A percentile compares a stretch with the other conserved stretches of the same genome.
These are phyloP conservation scores for Westerdykella ornata DNA, from an alignment of 2,329 filamentous ascomycete species.

Conservation along the genomic window DNA sequence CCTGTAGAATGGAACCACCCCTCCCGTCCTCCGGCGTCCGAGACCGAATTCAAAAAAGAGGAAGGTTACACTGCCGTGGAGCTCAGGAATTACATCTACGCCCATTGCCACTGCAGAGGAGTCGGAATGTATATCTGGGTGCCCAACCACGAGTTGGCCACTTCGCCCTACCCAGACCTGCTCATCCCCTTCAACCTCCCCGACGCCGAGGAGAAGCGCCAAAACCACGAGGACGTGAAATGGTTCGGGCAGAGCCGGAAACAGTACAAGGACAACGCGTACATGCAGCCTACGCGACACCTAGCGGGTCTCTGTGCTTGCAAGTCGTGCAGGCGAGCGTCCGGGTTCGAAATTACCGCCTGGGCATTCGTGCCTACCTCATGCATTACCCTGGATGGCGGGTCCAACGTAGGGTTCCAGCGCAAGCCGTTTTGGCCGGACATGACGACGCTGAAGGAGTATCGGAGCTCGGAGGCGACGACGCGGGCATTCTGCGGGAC, in stretches of 20 bases:
- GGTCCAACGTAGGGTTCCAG: constrained; percentile 10
- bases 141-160: constrained; percentile 17
- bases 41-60: neutral
- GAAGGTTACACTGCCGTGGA: too few relatives aligned
- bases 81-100: constrained; percentile 17
- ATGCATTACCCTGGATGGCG: constrained; percentile 35
- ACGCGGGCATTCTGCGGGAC: constrained; percentile 45
- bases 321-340: constrained; percentile 41
- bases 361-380: constrained; percentile 43
- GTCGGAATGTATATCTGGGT: constrained; percentile 39
- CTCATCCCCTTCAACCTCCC: constrained; percentile 15
- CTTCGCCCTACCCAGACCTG: constrained; percentile 41
- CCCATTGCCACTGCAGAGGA: constrained; percentile 45
- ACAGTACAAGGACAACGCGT: too few relatives aligned
- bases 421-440: constrained; percentile 32
- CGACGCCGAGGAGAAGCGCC: neutral
- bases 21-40: neutral
- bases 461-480: constrained; percentile 41
- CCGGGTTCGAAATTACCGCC: constrained; percentile 41
- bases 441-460: constrained; percentile 31
- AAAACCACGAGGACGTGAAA: constrained; percentile 11
- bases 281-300: constrained; percentile 25
- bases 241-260: constrained; percentile 28
- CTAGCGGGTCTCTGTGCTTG: constrained; percentile 43
- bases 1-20: constrained; percentile 19